phyloP scores from a whole-genome alignment of 805 yeast species.

The Spathaspora arborariae region DNA sequence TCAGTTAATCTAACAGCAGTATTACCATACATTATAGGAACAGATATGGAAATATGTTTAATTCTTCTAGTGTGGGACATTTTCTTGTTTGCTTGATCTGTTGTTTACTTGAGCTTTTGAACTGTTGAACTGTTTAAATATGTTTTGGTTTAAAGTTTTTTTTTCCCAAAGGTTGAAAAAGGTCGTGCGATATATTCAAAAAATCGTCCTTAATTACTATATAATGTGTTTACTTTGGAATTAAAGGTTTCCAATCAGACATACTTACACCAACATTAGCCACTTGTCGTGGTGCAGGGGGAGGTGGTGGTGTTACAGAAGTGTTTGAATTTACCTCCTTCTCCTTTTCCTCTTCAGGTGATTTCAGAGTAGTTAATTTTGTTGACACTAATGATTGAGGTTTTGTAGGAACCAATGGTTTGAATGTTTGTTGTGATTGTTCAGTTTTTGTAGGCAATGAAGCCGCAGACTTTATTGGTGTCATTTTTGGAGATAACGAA shows the following conservation, averaged over 20 bases:
- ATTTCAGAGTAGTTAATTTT: slow-evolving; percentile 4
- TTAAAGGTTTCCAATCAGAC: slow-evolving; percentile 51
- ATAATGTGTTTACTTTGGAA: slow-evolving; percentile 34
- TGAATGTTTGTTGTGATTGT: slow-evolving; percentile 5
- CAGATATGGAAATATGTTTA: slow-evolving; percentile 34
- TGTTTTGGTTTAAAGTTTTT: not conserved
- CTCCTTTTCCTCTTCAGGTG: slow-evolving; percentile 1
- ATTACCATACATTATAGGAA: slow-evolving; percentile 42
- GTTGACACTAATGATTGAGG: slow-evolving; percentile 25
- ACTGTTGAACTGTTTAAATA: not conserved
- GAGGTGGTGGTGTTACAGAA: slow-evolving; percentile 15
- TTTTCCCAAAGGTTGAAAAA: not conserved
- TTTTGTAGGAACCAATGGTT: slow-evolving; percentile 36
- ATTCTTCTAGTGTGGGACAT: slow-evolving; percentile 20
- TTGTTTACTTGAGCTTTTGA: not conserved
- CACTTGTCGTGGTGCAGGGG: slow-evolving; percentile 4
- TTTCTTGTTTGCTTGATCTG: slow-evolving; percentile 26
- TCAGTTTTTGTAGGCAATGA: slow-evolving; percentile 2
- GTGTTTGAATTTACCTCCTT: not conserved
- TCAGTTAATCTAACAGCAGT: slow-evolving; percentile 34
- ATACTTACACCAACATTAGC: slow-evolving; percentile 16
- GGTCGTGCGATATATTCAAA: not conserved
- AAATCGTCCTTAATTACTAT: not conserved
- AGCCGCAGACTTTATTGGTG: slow-evolving; percentile 24
- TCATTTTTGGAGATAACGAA: slow-evolving; percentile 14